Base-by-base conservation (phyloP, 495 filamentous ascomycete species). In the Hyaloscypha variabilis region DNA sequence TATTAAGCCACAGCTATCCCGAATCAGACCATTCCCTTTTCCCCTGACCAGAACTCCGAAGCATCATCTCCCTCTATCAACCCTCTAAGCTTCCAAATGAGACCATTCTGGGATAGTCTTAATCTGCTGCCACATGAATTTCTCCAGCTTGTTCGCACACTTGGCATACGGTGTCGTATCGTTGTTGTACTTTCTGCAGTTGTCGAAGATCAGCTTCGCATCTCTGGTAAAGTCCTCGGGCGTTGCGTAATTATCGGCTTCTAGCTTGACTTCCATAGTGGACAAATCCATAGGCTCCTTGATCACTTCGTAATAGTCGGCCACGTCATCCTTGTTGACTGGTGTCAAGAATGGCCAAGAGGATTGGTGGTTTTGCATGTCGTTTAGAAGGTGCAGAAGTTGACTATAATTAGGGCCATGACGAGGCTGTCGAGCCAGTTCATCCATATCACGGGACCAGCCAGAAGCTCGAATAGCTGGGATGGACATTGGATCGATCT, bases 301-400 rank as follows among this genome's bases (percentile, higher is more conserved):
- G 80, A 99, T 98, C 46, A 98, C 94, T 68, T 96, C 92, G 80
- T 98, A 99, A 79, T 99, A 99, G 73, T 99, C 96, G 1, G 89
- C 86, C 0, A 99, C 95, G 67, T 98, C 95, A 65, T 99, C 95
- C 64, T 89, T 88, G 69, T 96, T 97, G 64, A 99, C 95, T 4
- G 95, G 95, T 55, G 92, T 87, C 8, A 93, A 85, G 80, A 99
- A 98, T 2, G 96, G 96, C 95, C 96, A 98, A 14, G 91, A 89
- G 11, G 88, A 88, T 67, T 86, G 86, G 75, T 96, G 92, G 73
- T 97, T 98, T 76, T 97, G 94, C 81, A 99, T 85, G 73, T 97
- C 91, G 75, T 95, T 97, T 68, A 99, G 88, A 8, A 99, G 86
- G 77, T 96, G 92, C 17, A 97, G 81, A 2, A 99, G 86, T 67